Evolutionary conservation across 768 basidiomycete species (phyloP), one percentile per base, ranked within the genome.

Genomic region (Galerina marginata): DNA sequence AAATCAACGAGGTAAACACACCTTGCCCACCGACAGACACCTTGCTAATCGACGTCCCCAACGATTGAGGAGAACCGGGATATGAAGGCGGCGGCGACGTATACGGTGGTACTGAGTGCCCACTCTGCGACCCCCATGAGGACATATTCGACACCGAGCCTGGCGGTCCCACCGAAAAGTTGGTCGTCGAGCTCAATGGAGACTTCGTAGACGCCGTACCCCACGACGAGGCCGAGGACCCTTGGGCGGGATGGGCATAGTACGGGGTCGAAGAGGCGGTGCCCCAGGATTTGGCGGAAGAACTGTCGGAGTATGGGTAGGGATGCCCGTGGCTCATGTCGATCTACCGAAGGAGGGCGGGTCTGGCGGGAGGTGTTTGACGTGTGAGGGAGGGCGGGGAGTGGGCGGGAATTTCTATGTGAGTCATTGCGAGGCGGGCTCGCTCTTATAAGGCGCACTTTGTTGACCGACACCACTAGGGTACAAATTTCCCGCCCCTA

Each of bases 381-480:
- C 40, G 45, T 29, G 16, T 11, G 14, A 37, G 44, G 51, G 52
- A 20, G 46, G 39, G 20, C 20, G 38, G 38, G 6, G 20, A 36
- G 46, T n/a, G 23, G 38, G 52, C 44, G 52, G 57, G 57, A 58
- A 43, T 42, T 7, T 29, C 49, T 42, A 16, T 44, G 48, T 51
- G 51, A 59, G 58, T 59, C 58, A 59, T 23, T 43, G 26, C 9
- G 56, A 20, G 58, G 20, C 36, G 51, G 45, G 52, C 36, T 9
- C 51, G 51, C 45, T 52, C 37, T 59, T 59, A 59, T 59, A 59
- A 11, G 25, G 51, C 20, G n/a, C 43, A 25, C 51, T 46, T 46
- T 36, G 43, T 40, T 59, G 58, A 59, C 26, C 52, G 33, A 10
- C 58, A 47, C n/a, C 51, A 39, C 29, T 44, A 45, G 25, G 5